Base-by-base conservation (phyloP, 2,329 filamentous ascomycete genomes). In the Epichloe elymi region DNA sequence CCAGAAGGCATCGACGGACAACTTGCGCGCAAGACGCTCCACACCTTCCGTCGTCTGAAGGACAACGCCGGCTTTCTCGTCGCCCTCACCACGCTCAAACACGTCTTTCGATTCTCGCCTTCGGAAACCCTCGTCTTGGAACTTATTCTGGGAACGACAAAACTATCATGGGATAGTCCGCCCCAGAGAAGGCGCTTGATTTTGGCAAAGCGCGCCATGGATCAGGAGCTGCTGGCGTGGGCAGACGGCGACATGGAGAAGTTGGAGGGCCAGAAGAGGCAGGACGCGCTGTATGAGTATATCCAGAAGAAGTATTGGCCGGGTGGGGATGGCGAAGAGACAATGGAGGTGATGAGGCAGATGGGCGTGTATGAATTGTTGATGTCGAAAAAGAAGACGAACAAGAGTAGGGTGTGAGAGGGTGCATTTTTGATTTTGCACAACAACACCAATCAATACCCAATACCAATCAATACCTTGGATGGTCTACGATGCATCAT, bases 11-110 rank as follows among this genome's bases (percentile, higher is more conserved):
- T 76, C 39, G 69, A 77, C 55, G 61, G 65, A 4, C 70, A 75
- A 52, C 64, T 78, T 20, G 73, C 70, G 7, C 71, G 72, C 55
- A 74, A 70, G 56, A 69, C 76, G 17, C 60, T 76, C 12, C 74
- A 76, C 58, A 73, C 73, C 1, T 75, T 76, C 61, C 73, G 73
- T 44, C 69, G 69, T 33, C 57, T 74, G 4, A 56, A 65, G 23
- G 74, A 77, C 55, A 57, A 59, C n/a, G 57, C 65, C 5, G 74
- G 74, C 44, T 63, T 75, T 48, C 58, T 75, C 41, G 65, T 75
- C 5, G 71, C 74, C 8, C 66, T 74, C 45, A 64, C 68, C 26
- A 65, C 68, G 19, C 63, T 77, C 26, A 67, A 67, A 41, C 64
- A 70, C 36, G 50, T 70, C 3, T 74, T 76, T 54, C 56, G 63